phyloP scores from a whole-genome alignment of 768 basidiomycete genomes.

The Mycena alexandri region DNA sequence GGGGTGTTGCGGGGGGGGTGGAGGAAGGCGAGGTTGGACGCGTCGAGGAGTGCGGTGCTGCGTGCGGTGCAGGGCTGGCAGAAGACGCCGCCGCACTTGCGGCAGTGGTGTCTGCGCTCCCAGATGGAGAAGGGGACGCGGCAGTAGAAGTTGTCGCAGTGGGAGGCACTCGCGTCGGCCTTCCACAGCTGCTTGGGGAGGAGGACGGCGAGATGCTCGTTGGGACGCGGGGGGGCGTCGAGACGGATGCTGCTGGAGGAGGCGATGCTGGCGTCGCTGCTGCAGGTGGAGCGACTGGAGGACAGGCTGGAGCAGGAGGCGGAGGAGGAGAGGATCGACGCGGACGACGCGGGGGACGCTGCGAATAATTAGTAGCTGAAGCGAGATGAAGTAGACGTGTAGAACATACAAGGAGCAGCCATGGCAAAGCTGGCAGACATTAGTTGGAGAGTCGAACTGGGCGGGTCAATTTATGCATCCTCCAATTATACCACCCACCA shows the following conservation, averaged over 20 bases:
- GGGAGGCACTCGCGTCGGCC: constrained; percentile 71
- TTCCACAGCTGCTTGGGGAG: constrained; percentile 82
- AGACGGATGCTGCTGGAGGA: constrained; percentile 50
- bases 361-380: background rate
- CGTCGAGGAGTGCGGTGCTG: constrained; percentile 75
- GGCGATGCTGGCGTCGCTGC: constrained; percentile 44
- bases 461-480: constrained; percentile 11
- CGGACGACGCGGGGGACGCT: constrained; percentile 41
- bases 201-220: constrained; percentile 85
- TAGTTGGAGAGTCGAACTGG: background rate
- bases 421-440: constrained; percentile 26
- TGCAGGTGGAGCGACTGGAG: constrained; percentile 33
- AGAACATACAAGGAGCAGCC: background rate
- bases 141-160: constrained; percentile 84
- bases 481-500: too few species aligned
- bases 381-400: background rate
- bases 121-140: constrained; percentile 72
- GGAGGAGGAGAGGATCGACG: constrained; percentile 49
- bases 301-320: constrained; percentile 42
- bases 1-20: constrained; percentile 79
- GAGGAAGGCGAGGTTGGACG: constrained; percentile 77
- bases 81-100: constrained; percentile 87
- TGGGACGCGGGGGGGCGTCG: constrained; percentile 59
- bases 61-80: constrained; percentile 73
- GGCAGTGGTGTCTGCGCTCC: constrained; percentile 86